phyloP scores from a whole-genome alignment of 495 filamentous ascomycete species.

The Evernia prunastri region DNA sequence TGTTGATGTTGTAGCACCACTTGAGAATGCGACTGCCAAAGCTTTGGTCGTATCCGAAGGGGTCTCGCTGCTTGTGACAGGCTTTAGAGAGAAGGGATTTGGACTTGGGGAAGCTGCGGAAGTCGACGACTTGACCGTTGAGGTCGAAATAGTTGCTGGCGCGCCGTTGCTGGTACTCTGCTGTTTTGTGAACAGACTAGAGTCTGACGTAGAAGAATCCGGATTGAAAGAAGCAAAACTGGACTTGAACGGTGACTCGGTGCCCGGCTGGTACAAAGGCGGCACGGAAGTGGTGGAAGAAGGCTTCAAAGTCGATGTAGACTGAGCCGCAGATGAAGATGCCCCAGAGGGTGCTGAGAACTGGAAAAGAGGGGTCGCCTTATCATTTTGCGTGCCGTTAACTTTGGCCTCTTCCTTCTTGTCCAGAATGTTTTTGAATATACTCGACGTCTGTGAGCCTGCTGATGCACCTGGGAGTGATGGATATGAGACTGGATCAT shows the following conservation, averaged over 20 bases:
- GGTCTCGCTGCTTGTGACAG: slow-evolving; percentile 24
- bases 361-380: not conserved
- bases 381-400: not conserved
- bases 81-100: slow-evolving; percentile 22
- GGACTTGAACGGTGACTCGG: not conserved
- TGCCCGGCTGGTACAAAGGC: not conserved
- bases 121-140: not conserved
- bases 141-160: not conserved
- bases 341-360: not conserved
- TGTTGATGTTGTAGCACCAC: not conserved
- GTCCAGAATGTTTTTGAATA: slow-evolving; percentile 33
- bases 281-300: not conserved
- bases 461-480: slow-evolving; percentile 15
- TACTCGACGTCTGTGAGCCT: slow-evolving; percentile 35
- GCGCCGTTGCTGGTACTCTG: not conserved
- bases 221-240: slow-evolving; percentile 6
- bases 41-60: slow-evolving; percentile 14
- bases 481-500: slow-evolving; percentile 19
- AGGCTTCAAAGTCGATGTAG: not conserved
- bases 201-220: not conserved
- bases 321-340: not conserved
- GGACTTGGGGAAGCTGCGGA: not conserved
- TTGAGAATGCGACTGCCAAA: slow-evolving; percentile 14
- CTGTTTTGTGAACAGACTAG: not conserved
- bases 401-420: slow-evolving; percentile 3